Conservation (phyloP, 371 early-diverging fungal species). For the Syncephalastrum racemosum region DNA sequence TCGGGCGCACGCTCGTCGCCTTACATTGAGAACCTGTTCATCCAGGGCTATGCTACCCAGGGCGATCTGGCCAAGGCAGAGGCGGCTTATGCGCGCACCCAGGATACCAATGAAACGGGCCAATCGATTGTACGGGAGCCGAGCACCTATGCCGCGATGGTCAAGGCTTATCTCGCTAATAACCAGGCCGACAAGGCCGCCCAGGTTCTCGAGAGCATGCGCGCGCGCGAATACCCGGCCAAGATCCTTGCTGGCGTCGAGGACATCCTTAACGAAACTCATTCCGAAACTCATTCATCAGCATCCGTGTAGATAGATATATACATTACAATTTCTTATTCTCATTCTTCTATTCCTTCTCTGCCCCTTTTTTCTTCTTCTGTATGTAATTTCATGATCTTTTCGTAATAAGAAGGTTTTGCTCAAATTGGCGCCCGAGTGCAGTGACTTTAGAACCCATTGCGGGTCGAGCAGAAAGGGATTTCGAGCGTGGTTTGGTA, state of each 20-base stretch:
- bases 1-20: slow-evolving; percentile 43
- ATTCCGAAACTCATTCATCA: background rate
- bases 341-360: background rate
- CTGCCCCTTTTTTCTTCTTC: background rate
- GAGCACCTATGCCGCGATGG: slow-evolving; percentile 65
- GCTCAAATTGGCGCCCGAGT: too few relatives aligned
- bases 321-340: background rate
- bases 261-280: slow-evolving; percentile 10
- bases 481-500: too few relatives aligned
- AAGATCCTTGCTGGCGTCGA: slow-evolving; percentile 37
- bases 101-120: slow-evolving; percentile 20
- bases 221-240: slow-evolving; percentile 32
- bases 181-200: slow-evolving; percentile 39
- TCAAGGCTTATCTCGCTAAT: slow-evolving; percentile 52
- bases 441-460: too few relatives aligned
- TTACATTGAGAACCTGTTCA: slow-evolving; percentile 65
- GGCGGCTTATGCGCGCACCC: slow-evolving; percentile 43
- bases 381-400: background rate
- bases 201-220: slow-evolving; percentile 34
- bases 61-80: slow-evolving; percentile 42
- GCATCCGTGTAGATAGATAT: too few relatives aligned
- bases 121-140: slow-evolving; percentile 43
- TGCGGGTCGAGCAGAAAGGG: too few relatives aligned
- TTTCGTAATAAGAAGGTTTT: too few relatives aligned
- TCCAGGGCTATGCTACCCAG: slow-evolving; percentile 47